Base-by-base conservation (phyloP, 441 rosid genomes). In the Gossypium trilobum region DNA sequence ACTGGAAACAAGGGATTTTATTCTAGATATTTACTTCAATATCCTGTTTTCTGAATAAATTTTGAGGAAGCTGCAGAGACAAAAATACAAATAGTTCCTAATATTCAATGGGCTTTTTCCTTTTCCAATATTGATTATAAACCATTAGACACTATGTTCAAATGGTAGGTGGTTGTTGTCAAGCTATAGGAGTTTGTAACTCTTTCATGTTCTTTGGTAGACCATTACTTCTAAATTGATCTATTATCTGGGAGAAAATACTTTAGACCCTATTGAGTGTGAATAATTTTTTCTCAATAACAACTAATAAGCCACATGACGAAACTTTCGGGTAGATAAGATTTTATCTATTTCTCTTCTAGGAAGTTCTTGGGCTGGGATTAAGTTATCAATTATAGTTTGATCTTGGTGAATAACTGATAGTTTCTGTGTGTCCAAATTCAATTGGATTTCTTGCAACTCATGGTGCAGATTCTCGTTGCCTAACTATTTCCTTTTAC, bases 401-500 rank as follows among this genome's bases (percentile, higher is more conserved):
- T 23, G 57, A 48, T 46, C 56, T 48, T 50, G 39, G 57, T 23
- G 39, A 66, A 66, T 52, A 25, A 48, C 36, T 1, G 5, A 20
- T 44, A 48, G 22, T 66, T 51, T 17, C 29, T 42, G 55, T 56
- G 73, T 25, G 52, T 31, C 51, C 23, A 13, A 29, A 16, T 55
- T 61, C 22, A 69, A 42, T 27, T 54, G 42, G 16, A 52, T 68
- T 27, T 31, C 46, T 68, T 68, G 27, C 17, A 25, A 17, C 48
- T 31, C 13, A 44, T 33, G 4, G 60, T 50, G 36, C 46, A 50
- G 71, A 33, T 54, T 4, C 66, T 58, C 27, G 4, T 56, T 11
- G 69, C 55, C 73, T 79, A 10, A 76, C 74, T 52, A 5, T 73
- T 27, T 65, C 42, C n/a, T 62, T 65, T 23, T 72, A 29, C 61